Evolutionary conservation across 208 protist genomes (phyloP).

Genomic region (Trypanosoma brucei): DNA sequence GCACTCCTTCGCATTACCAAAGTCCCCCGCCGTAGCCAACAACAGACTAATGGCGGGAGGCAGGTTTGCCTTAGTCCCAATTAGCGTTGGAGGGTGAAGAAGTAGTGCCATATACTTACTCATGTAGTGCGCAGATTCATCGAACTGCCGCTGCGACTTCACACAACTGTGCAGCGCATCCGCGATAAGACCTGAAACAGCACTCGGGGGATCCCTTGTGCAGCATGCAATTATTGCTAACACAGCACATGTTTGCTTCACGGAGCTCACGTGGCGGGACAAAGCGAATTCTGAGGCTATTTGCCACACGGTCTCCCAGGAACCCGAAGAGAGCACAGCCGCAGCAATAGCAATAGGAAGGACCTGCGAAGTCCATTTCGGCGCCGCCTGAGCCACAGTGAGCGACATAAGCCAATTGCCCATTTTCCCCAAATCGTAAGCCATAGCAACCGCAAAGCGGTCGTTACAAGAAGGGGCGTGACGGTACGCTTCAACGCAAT

Average conservation of each 20-base stretch:
- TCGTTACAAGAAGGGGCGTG: not conserved
- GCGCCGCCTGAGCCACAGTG: not conserved
- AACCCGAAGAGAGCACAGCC: not conserved
- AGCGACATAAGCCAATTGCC: not conserved
- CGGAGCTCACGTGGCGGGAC: not conserved
- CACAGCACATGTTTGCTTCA: conserved; percentile 11
- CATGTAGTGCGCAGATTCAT: conserved; percentile 11
- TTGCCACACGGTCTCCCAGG: not conserved
- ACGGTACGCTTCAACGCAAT: conserved; percentile 1
- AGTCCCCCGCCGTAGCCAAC: not conserved
- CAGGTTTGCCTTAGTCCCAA: not conserved
- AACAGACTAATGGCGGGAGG: not conserved
- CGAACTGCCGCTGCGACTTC: conserved; percentile 7
- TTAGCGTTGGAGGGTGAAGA: not conserved
- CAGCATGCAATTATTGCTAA: conserved; percentile 9
- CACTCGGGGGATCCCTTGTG: not conserved
- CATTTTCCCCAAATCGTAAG: conserved; percentile 1
- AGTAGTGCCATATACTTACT: conserved; percentile 4
- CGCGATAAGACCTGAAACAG: not conserved
- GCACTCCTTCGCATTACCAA: not conserved
- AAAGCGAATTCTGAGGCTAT: not conserved
- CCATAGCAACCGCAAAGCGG: conserved; percentile 3
- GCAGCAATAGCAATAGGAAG: conserved; percentile 10
- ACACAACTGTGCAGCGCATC: conserved; percentile 3
- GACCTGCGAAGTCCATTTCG: conserved; percentile 3